Percentiles rank a stretch among this genome's conserved stretches.
Evolutionary conservation across 2,329 filamentous ascomycete species (phyloP).

Genomic region (Tricladium varicosporioides): DNA sequence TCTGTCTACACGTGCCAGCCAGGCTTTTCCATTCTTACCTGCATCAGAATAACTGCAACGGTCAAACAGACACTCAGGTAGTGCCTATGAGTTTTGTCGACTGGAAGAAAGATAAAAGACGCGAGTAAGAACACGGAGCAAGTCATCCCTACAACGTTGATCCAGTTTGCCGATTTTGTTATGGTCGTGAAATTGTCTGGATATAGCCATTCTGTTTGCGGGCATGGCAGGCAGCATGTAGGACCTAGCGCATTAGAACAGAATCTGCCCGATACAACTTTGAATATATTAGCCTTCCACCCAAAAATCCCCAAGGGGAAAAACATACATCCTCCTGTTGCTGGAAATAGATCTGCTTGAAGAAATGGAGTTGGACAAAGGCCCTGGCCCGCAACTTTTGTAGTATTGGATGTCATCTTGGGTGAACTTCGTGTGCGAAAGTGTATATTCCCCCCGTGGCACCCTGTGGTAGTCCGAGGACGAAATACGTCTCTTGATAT

Average conservation of each 20-base stretch:
- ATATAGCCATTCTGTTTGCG: slow-evolving; percentile 74
- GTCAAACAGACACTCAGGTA: slow-evolving; percentile 90
- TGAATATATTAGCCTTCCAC: slow-evolving; percentile 8
- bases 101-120: slow-evolving; percentile 77
- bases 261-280: slow-evolving; percentile 55
- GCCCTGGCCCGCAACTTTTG: slow-evolving; percentile 35
- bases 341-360: slow-evolving; percentile 58
- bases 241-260: slow-evolving; percentile 52
- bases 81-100: slow-evolving; percentile 87
- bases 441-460: neutral
- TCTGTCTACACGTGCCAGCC: neutral
- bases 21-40: slow-evolving; percentile 53
- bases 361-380: slow-evolving; percentile 69
- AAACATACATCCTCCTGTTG: slow-evolving; percentile 63
- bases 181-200: slow-evolving; percentile 58
- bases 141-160: slow-evolving; percentile 72
- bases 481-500: neutral
- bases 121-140: slow-evolving; percentile 73
- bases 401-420: slow-evolving; percentile 16
- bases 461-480: neutral
- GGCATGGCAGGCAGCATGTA: slow-evolving; percentile 87
- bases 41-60: slow-evolving; percentile 72
- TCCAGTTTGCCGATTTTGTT: slow-evolving; percentile 72
- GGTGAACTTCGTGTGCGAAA: neutral
- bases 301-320: slow-evolving; percentile 10